These are phyloP conservation scores for Floccularia luteovirens DNA, from an alignment of 768 basidiomycete genomes.

Conservation along the genomic window DNA sequence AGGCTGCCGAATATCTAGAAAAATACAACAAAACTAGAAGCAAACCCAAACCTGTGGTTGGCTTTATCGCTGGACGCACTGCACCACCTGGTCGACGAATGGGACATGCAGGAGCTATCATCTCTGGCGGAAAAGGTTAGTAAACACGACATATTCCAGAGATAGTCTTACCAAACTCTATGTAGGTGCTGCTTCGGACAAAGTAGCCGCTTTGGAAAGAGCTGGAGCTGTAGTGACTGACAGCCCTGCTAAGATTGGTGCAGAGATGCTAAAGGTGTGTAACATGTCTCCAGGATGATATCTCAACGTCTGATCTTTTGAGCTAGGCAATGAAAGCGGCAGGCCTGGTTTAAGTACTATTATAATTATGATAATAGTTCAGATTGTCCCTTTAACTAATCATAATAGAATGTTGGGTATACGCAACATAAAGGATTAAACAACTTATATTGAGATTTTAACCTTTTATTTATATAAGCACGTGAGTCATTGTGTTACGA, in stretches of 20 bases:
- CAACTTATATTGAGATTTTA: background rate
- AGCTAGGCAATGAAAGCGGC: constrained; percentile 73
- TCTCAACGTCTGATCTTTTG: constrained; percentile 3
- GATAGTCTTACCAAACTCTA: constrained; percentile 2
- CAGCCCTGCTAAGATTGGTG: constrained; percentile 93
- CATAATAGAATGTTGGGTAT: too few relatives aligned
- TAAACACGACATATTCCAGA: background rate
- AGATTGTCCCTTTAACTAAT: too few relatives aligned
- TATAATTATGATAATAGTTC: too few relatives aligned
- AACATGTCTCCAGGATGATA: background rate
- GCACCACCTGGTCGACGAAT: constrained; percentile 97
- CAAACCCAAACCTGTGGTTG: constrained; percentile 92
- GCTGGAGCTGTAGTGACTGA: constrained; percentile 93
- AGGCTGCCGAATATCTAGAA: constrained; percentile 94
- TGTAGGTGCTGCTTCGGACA: constrained; percentile 83
- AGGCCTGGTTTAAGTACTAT: constrained; percentile 49
- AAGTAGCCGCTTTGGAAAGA: constrained; percentile 82
- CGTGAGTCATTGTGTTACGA: background rate
- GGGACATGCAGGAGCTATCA: constrained; percentile 98
- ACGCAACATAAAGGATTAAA: background rate
- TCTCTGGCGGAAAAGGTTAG: constrained; percentile 92
- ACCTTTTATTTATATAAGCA: background rate
- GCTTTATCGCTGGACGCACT: constrained; percentile 96
- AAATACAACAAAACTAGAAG: constrained; percentile 84
- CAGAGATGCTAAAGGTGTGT: constrained; percentile 79